phyloP scores from a whole-genome alignment of 2,329 filamentous ascomycete genomes.

The Sarocladiaceae sp. region DNA sequence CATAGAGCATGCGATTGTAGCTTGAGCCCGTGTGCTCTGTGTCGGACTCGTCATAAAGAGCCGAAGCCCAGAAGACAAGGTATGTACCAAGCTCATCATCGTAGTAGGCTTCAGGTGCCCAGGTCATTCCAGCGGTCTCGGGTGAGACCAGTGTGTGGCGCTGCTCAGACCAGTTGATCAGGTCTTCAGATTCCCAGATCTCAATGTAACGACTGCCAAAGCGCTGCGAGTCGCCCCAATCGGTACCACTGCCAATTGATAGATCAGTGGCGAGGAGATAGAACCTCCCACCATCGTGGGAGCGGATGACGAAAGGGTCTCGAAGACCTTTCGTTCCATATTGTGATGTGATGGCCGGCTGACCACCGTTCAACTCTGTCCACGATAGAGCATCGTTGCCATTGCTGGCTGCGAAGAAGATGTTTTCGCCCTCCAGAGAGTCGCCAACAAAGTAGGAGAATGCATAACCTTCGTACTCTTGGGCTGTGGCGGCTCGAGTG shows the following conservation, averaged over 20 bases:
- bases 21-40: conserved; percentile 34
- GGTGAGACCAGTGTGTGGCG: conserved; percentile 46
- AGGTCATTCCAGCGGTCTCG: conserved; percentile 46
- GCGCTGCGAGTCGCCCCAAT: conserved; percentile 43
- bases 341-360: conserved; percentile 40
- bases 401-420: conserved; percentile 46
- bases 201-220: conserved; percentile 46
- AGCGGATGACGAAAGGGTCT: conserved; percentile 50
- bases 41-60: conserved; percentile 38
- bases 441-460: conserved; percentile 49
- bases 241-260: conserved; percentile 49
- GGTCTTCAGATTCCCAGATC: conserved; percentile 48
- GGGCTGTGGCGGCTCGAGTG: background rate
- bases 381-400: conserved; percentile 49
- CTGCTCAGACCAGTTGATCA: conserved; percentile 46
- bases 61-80: conserved; percentile 40
- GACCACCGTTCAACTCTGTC: conserved; percentile 43
- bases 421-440: conserved; percentile 39
- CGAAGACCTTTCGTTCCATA: conserved; percentile 45
- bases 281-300: conserved; percentile 45
- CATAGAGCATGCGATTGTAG: conserved; percentile 51
- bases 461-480: conserved; percentile 38
- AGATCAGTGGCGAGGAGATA: conserved; percentile 49
- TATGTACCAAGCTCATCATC: conserved; percentile 38
- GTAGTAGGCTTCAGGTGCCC: conserved; percentile 46